Conservation (phyloP, 1,284 basidiomycete species). For the Tetrapyrgos nigripes region DNA sequence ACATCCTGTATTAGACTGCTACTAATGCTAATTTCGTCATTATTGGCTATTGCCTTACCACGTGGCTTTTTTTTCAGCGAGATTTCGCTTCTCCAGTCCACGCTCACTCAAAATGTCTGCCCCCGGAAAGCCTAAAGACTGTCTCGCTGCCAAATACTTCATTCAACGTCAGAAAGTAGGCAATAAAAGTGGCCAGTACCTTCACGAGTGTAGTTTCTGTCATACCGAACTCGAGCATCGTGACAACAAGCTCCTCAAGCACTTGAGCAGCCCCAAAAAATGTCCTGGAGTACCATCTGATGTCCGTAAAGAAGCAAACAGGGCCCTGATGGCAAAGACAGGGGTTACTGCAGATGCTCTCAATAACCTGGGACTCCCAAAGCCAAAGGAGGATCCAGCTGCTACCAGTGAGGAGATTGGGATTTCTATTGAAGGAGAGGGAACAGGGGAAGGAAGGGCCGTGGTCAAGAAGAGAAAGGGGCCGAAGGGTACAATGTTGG, state of each 20-base stretch:
- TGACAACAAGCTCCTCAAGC: constrained; percentile 22
- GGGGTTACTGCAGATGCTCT: neutral
- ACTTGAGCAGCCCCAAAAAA: constrained; percentile 11
- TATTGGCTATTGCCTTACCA: too few species aligned
- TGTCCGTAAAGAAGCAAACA: neutral
- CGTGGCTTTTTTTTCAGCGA: too few species aligned
- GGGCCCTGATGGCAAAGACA: neutral
- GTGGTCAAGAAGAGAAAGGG: too few species aligned
- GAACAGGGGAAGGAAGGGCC: neutral
- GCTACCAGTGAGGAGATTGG: too few species aligned
- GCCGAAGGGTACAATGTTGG: neutral
- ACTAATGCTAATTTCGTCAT: too few species aligned
- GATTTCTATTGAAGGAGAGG: too few species aligned
- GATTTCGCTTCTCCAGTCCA: too few species aligned
- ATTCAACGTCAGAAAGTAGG: neutral
- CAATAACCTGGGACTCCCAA: neutral
- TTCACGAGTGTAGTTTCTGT: constrained; percentile 1
- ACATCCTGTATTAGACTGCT: too few species aligned
- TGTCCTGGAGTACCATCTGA: constrained; percentile 7
- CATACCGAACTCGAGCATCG: constrained; percentile 18
- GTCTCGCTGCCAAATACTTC: neutral
- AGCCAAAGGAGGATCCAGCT: too few species aligned
- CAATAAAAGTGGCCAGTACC: neutral
- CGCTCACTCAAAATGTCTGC: too few species aligned
- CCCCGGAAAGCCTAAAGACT: too few species aligned